These are phyloP conservation scores for Penicillium soppii DNA, from an alignment of 495 filamentous ascomycete species.

Conservation along the genomic window DNA sequence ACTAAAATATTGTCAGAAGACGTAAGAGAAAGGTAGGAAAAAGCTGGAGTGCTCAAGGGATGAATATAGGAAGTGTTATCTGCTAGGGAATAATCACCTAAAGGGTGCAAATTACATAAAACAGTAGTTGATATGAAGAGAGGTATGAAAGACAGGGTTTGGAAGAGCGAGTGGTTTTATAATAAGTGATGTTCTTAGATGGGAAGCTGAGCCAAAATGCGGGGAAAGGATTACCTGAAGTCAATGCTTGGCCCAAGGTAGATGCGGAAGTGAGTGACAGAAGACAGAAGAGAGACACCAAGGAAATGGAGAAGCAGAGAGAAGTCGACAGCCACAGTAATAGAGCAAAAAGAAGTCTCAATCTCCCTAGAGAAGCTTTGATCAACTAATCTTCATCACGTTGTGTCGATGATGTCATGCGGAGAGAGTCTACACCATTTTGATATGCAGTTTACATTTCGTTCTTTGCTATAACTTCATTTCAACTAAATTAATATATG, in stretches of 20 bases:
- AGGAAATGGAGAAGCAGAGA: not conserved
- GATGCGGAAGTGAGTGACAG: not conserved
- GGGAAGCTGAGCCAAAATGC: slow-evolving; percentile 20
- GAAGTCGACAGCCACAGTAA: not conserved
- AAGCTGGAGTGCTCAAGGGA: not conserved
- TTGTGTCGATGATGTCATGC: slow-evolving; percentile 27
- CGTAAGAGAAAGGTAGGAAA: not conserved
- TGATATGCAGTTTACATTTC: too few species aligned
- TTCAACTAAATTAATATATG: too few species aligned
- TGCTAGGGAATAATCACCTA: not conserved
- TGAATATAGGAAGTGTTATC: not conserved
- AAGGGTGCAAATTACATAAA: too few species aligned
- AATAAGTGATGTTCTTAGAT: not conserved
- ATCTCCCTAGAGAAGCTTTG: not conserved
- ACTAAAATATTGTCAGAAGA: not conserved
- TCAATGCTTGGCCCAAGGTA: not conserved
- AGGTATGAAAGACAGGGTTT: too few species aligned
- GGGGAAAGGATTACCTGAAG: slow-evolving; percentile 18
- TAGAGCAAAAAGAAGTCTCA: not conserved
- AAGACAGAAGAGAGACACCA: too few species aligned
- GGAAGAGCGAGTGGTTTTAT: too few species aligned
- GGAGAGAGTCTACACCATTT: too few species aligned
- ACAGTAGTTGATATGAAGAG: too few species aligned
- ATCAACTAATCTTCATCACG: not conserved
- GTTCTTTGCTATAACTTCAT: too few species aligned